Base-by-base conservation (phyloP, 2,329 filamentous ascomycete species). In the Aspergillus novoparasiticus region DNA sequence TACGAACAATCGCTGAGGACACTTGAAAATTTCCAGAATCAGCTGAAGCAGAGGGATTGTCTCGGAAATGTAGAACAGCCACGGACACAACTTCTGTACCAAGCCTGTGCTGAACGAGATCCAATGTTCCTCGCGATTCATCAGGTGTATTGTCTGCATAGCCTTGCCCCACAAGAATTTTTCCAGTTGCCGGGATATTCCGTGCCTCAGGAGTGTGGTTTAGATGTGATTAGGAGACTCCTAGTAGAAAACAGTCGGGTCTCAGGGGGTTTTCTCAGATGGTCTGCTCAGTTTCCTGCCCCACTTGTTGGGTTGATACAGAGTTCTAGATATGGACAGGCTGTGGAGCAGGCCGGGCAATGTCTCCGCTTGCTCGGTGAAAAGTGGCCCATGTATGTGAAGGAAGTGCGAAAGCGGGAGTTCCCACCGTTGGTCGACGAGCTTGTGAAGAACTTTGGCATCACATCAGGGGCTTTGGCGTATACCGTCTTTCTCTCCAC, bases 41-140 rank as follows among this genome's bases (percentile, higher is more conserved):
- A 59, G 12, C 41, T 62, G 14, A 21, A 21, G 6, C 51, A 28
- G 34, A 66, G 74, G 59, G 26, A 66, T 57, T 45, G 69, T 69
- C 5, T 70, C 83, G 2, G 85, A 86, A 53, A 60, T 11, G 61
- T 76, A 69, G 72, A 51, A 78, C 78, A 28, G 11, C 70, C 73
- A 19, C 82, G 90, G 34, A 79, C 87, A 39, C 66, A 73, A n/a
- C 80, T 90, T 9, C 77, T 93, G 14, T 71, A 67, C 30, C 79
- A 86, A 28, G 90, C 90, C 1, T 89, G 87, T 66, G 50, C 65
- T 1, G 69, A 72, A 0, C 74, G 82, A 5, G 91, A 94, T 72
- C 65, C 80, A 54, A 86, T 90, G 71, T 93, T 89, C 71, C 68
- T 93, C 57, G 80, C 84, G 6, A 72, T 91, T 14, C 89, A 91